Evolutionary conservation across 768 basidiomycete species (phyloP).

Genomic region (Mycena kentingensis): DNA sequence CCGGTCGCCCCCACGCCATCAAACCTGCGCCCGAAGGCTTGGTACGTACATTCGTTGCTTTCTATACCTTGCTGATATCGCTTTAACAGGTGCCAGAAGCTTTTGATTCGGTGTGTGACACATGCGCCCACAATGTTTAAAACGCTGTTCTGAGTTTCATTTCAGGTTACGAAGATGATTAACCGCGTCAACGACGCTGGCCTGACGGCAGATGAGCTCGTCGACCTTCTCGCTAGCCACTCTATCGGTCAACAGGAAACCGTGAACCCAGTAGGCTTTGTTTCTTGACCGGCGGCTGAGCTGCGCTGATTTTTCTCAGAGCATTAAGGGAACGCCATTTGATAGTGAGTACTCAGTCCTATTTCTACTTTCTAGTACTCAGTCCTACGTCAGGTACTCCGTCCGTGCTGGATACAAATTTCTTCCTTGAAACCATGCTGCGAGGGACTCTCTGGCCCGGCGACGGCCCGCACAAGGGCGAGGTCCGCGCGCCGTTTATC

Average conservation of each 20-base stretch:
- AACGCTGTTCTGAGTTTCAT: not conserved
- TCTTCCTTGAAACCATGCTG: slow-evolving; percentile 28
- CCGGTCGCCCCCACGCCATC: slow-evolving; percentile 22
- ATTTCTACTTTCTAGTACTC: no score
- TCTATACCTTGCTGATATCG: no score
- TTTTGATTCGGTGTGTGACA: slow-evolving; percentile 13
- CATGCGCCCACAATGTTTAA: not conserved
- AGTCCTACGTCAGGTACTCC: no score
- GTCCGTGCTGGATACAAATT: slow-evolving; percentile 29
- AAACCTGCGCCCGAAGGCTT: slow-evolving; percentile 10
- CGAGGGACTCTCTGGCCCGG: slow-evolving; percentile 9
- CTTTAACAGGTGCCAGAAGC: no score
- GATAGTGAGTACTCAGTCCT: no score
- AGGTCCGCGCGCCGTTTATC: slow-evolving; percentile 28
- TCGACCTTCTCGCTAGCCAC: slow-evolving; percentile 22
- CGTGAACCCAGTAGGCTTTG: slow-evolving; percentile 16
- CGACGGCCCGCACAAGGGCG: slow-evolving; percentile 19
- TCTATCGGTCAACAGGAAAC: slow-evolving; percentile 20
- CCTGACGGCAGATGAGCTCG: slow-evolving; percentile 13
- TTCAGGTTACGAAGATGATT: slow-evolving; percentile 6
- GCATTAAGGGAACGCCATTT: slow-evolving; percentile 29
- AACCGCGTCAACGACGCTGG: slow-evolving; percentile 19
- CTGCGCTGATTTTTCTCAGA: slow-evolving; percentile 25
- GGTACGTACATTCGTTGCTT: no score
- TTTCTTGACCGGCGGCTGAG: not conserved